Evolutionary conservation across 768 basidiomycete genomes (phyloP), one percentile per base, ranked within the genome.

Genomic region (Cystofilobasidium bisporidii): DNA sequence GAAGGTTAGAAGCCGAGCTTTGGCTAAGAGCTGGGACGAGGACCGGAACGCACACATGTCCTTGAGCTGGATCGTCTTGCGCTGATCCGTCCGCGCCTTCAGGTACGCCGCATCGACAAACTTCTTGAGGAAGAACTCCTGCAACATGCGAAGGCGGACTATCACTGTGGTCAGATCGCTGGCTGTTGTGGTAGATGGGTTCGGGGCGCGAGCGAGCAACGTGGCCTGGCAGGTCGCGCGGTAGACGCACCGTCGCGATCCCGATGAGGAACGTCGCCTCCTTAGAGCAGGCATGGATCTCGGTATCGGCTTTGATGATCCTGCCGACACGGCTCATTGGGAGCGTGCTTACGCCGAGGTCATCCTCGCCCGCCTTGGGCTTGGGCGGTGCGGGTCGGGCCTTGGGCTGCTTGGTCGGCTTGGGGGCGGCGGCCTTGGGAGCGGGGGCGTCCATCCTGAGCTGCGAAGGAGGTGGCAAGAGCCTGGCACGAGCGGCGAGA

Each of bases 261-360:
- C 59, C 59, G 26, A 67, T 41, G 18, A 67, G 40, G 38, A 61
- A 67, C 15, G 26, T 33, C n/a, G 66, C 66, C 59, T 67, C 66
- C 47, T 67, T 67, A 0, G 66, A 67, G 53, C 66, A 67, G 0
- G 47, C 50, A 3, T 53, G 32, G 47, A 67, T 56, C 33, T 67
- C 66, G 22, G n/a, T n/a, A 24, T 67, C 66, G 26, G 66, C 66
- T 22, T 67, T 67, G 59, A 67, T 67, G 59, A 67, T 62, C 53
- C 62, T 67, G n/a, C 22, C 17, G 28, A 67, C 66, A 18, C 66
- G 47, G 24, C 58, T 36, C 30, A 67, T 47, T 3, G 66, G 66
- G 8, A 67, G 26, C 6, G 33, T n/a, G 33, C 30, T 26, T 2
- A 60, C 59, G 38, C 59, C 59, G 18, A 45, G 22, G 38, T 60